Evolutionary conservation across 2,329 filamentous ascomycete genomes (phyloP), one percentile per base, ranked within the genome.

Genomic region (Penicillium capsulatum): DNA sequence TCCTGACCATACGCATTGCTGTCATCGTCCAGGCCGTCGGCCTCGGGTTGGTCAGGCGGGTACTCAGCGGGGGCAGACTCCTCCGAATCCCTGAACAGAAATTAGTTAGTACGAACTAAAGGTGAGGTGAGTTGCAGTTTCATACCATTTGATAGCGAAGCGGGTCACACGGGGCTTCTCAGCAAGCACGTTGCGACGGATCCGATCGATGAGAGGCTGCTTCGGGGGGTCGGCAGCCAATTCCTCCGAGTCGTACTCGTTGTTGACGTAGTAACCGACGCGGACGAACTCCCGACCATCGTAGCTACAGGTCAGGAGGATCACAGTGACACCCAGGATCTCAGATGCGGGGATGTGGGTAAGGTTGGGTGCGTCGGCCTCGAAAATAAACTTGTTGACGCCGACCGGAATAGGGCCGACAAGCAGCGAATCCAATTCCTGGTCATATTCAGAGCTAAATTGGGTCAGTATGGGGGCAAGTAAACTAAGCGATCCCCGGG

Each of bases 221-320:
- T 88, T 77, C 5, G 92, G 92, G 7, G 92, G 92, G 57, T 97
- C 90, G 33, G 84, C 81, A 56, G 81, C 84, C 48, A 98, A 77
- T 65, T 94, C 87, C 58, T 94, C 88, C 17, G 86, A 85, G 55
- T 94, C 88, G 67, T 98, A 98, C 68, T 98, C 94, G 60, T 98
- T 98, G 76, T 97, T 98, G 59, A 98, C 92, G 57, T 98, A 98
- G 78, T 98, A 98, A 47, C 92, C 92, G 29, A 98, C 91, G 52
- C 92, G 89, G 27, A 98, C 89, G 59, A 98, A 98, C 67, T 98
- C 92, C 60, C 92, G 82, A 38, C 86, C 85, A 59, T 98, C 92
- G 70, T 98, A 98, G 66, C 88, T 86, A 70, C 92, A 97, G 42
- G 89, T 95, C 52, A 98, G 79, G 40, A 98, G 83, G 57, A 98